Evolutionary conservation across 257 asterid species (phyloP), one percentile per base, ranked within the genome.

Genomic region (Eustoma russellianum): DNA sequence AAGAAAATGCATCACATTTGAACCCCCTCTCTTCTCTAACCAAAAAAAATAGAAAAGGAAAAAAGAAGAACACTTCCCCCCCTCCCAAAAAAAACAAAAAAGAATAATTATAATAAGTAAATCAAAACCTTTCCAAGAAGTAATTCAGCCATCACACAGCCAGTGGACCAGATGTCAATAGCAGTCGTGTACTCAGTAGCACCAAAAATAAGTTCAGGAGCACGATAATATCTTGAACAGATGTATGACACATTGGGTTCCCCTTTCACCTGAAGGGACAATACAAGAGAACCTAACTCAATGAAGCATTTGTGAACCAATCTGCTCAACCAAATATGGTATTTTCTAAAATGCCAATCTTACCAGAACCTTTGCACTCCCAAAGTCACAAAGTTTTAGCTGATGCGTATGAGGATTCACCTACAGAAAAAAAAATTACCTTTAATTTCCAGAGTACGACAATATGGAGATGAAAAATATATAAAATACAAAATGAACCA

Each of bases 101-200:
- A 2, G 7, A 38, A 2, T 5, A 38, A 38, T 38, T 7, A 2
- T 2, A 38, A 38, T 54, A 56, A 24, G 30, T 24, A 24, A 24
- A 24, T 24, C 30, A 2, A 50, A 54, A 90, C 97, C 90, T 90
- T 88, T 55, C 97, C 97, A 57, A 86, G 91, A 74, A 90, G 94
- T 73, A 90, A 73, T 70, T 90, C 97, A 71, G 95, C 95, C 97
- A 90, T 83, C 66, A 90, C 97, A 70, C 97, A 90, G 57, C 97
- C 97, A 55, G 91, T 76, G 44, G 97, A 90, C 97, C 97, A 90
- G 74, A 90, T 80, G 70, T 90, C 97, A 58, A 83, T 86, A 53
- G 97, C 94, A 61, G 97, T 77, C 60, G 97, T 90, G 73, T 90
- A 90, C 70, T 90, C 97, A 58, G 95, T 90, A 69, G 97, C 97